phyloP scores from a whole-genome alignment of 192 early-diverging fungal species.

The Backusella macrospora region DNA sequence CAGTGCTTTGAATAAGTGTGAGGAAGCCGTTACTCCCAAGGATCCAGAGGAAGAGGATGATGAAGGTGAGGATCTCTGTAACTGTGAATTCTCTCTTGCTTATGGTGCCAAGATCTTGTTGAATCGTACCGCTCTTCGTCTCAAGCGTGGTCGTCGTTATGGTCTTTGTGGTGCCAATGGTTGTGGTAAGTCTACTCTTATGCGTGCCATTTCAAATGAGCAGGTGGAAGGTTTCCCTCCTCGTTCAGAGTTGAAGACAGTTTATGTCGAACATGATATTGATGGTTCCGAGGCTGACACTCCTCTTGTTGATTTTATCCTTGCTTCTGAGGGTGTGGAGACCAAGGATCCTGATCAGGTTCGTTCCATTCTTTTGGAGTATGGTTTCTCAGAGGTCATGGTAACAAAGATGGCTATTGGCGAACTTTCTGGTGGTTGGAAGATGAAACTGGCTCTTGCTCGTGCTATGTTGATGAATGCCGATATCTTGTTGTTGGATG shows the following conservation, averaged over 20 bases:
- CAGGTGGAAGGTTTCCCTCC: constrained; percentile 84
- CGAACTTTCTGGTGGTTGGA: constrained; percentile 84
- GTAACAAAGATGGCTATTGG: constrained; percentile 68
- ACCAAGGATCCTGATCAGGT: constrained; percentile 58
- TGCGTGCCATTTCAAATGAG: constrained; percentile 84
- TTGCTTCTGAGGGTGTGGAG: constrained; percentile 58
- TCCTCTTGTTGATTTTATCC: constrained; percentile 68
- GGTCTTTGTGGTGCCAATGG: constrained; percentile 85
- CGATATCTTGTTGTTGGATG: constrained; percentile 84
- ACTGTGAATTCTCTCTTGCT: constrained; percentile 85
- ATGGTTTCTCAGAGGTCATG: constrained; percentile 71
- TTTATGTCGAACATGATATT: constrained; percentile 80
- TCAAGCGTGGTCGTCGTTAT: constrained; percentile 81
- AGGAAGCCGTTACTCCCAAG: constrained; percentile 48
- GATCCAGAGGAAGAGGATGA: constrained; percentile 50
- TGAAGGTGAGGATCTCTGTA: constrained; percentile 61
- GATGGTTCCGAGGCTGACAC: constrained; percentile 75
- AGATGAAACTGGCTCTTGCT: constrained; percentile 88
- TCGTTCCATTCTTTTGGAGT: constrained; percentile 53
- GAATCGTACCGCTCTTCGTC: constrained; percentile 63
- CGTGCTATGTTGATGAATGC: constrained; percentile 85
- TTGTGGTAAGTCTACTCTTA: constrained; percentile 84
- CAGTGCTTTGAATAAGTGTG: constrained; percentile 48
- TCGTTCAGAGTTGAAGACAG: constrained; percentile 70
- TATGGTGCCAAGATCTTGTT: constrained; percentile 84